Evolutionary conservation across 2,329 filamentous ascomycete genomes (phyloP), one percentile per base, ranked within the genome.

Genomic region (Aspergillus glaucus): DNA sequence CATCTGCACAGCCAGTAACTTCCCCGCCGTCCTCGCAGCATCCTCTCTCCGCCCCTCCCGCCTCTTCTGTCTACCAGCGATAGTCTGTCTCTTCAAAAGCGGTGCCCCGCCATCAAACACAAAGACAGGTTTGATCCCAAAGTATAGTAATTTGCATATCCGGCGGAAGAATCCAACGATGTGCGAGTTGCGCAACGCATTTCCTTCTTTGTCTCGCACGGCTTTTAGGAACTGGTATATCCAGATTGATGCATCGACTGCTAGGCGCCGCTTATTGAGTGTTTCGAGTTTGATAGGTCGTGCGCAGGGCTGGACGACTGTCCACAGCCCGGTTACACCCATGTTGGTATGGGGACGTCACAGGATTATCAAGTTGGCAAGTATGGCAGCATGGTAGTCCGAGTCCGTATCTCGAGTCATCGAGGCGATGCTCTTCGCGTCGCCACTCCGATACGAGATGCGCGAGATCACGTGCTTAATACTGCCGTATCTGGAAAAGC

Each of bases 191-290:
- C 91, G 88, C 46, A 98, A 78, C 1, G 93, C 93, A 64, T 98
- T 95, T 47, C 93, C 93, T 71, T 98, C 93, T 64, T 97, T 96
- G 72, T 98, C 93, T 61, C 93, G 91, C 9, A 98, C 93, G 8
- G 94, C 93, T 74, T 98, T 98, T 61, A 98, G 82, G 64, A 98
- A 98, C 66, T 98, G 93, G 77, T 98, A 98, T 61, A 98, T 97
- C 93, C 93, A 98, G 66, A 98, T 98, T 10, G 91, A 96, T 50
- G 94, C 93, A 72, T 98, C 93, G 57, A 98, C 89, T 43, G 93
- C 94, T 44, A 98, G 86, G 14, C 93, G 89, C 73, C 95, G 96
- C 59, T 87, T 88, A 69, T 97, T 97, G 52, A 98, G 83, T 12
- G 92, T 95, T 61, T 94, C 91, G 60, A 98, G 86, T 69, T 95